Evolutionary conservation across 345 rosid genomes (phyloP).

Genomic region (Eucalyptus caleyi): DNA sequence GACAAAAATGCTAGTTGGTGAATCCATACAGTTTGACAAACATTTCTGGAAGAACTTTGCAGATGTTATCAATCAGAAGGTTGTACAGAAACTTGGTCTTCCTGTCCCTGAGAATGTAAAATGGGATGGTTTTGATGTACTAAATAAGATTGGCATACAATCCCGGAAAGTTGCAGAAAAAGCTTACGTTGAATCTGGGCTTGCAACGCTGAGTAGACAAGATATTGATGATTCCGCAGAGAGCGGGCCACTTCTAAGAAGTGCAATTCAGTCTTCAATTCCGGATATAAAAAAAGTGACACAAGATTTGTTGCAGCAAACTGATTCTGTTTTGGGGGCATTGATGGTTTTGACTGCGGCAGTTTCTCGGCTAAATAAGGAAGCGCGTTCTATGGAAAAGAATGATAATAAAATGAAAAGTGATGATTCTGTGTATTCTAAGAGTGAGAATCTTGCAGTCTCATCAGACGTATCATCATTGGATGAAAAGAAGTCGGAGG

Average conservation of each 20-base stretch:
- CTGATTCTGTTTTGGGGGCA: conserved; percentile 84
- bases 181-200: conserved; percentile 75
- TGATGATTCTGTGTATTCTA: conserved; percentile 1
- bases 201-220: conserved; percentile 46
- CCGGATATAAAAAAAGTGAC: conserved; percentile 72
- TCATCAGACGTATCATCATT: conserved; percentile 14
- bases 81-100: conserved; percentile 61
- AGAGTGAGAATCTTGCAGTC: conserved; percentile 24
- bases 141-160: conserved; percentile 62
- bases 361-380: conserved; percentile 60
- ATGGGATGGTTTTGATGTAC: conserved; percentile 67
- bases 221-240: conserved; percentile 24
- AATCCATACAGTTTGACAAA: conserved; percentile 21
- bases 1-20: conserved; percentile 13
- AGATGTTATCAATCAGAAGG: conserved; percentile 41
- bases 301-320: conserved; percentile 67
- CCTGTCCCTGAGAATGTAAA: conserved; percentile 53
- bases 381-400: conserved; percentile 12
- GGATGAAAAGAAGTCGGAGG: conserved; percentile 68
- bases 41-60: conserved; percentile 65
- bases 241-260: conserved; percentile 11
- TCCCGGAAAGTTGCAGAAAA: conserved; percentile 67
- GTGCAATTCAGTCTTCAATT: conserved; percentile 45
- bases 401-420: neutral
- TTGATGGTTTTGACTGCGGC: conserved; percentile 75